A percentile compares a stretch with the other conserved stretches of the same genome.
These are phyloP conservation scores for Betula pendula DNA, from an alignment of 306 rosid species.

Conservation along the genomic window DNA sequence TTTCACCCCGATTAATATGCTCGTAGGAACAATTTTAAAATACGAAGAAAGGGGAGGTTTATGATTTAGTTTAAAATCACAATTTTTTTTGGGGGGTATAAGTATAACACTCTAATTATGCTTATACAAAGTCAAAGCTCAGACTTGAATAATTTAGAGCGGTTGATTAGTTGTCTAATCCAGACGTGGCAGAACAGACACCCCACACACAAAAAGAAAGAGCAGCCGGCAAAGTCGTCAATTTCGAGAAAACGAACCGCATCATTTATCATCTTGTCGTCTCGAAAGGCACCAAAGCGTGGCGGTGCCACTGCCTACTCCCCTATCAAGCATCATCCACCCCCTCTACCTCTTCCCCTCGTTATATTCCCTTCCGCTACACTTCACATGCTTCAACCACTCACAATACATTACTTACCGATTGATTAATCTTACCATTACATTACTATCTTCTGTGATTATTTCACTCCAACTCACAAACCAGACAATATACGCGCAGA, in stretches of 20 bases:
- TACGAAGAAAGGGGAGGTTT: too few species aligned
- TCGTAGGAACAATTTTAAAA: too few species aligned
- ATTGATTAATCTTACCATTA: conserved; percentile 23
- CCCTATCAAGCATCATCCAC: conserved; percentile 24
- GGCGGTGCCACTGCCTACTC: conserved; percentile 10
- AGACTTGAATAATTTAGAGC: too few species aligned
- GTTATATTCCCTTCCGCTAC: neutral
- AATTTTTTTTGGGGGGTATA: too few species aligned
- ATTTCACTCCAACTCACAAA: neutral
- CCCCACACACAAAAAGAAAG: neutral
- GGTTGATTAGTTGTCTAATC: too few species aligned
- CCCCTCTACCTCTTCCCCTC: neutral
- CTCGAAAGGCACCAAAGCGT: conserved; percentile 54
- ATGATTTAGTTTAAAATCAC: too few species aligned
- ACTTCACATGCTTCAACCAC: neutral
- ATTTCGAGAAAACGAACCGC: conserved; percentile 55
- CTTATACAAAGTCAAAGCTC: too few species aligned
- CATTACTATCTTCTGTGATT: conserved; percentile 2
- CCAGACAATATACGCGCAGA: neutral
- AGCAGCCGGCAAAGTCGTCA: conserved; percentile 41
- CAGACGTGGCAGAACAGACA: neutral
- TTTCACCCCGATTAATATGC: too few species aligned
- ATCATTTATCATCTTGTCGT: conserved; percentile 74
- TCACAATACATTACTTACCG: neutral
- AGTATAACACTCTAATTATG: too few species aligned